phyloP scores from a whole-genome alignment of 495 filamentous ascomycete genomes.

The Platismatia glauca region DNA sequence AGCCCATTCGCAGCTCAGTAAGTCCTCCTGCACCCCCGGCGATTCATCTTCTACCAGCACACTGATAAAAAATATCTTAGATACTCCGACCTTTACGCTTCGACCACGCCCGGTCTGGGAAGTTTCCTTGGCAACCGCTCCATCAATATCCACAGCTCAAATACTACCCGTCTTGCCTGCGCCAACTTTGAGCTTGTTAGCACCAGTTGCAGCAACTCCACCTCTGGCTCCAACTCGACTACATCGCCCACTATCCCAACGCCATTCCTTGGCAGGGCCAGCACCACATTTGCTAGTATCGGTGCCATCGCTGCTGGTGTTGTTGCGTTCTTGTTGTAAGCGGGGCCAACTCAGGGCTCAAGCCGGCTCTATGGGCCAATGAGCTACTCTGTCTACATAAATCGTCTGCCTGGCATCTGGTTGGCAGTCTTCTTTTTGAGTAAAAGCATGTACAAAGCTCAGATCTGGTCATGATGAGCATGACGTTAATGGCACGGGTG shows the following conservation, averaged over 20 bases:
- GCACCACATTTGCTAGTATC: slow-evolving; percentile 17
- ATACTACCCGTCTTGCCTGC: slow-evolving; percentile 63
- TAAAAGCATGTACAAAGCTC: slow-evolving; percentile 1
- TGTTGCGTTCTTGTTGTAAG: slow-evolving; percentile 19
- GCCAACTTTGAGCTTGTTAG: slow-evolving; percentile 49
- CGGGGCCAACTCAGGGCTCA: not conserved
- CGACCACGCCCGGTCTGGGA: slow-evolving; percentile 44
- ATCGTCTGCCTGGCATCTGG: not conserved
- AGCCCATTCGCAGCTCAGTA: slow-evolving; percentile 13
- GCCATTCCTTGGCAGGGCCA: slow-evolving; percentile 21
- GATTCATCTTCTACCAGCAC: not conserved
- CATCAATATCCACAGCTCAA: slow-evolving; percentile 64
- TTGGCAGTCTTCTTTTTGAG: not conserved
- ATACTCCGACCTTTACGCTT: slow-evolving; percentile 62
- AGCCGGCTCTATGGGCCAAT: not conserved
- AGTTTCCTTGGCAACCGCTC: slow-evolving; percentile 75
- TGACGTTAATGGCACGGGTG: slow-evolving; percentile 7
- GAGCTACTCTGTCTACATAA: not conserved
- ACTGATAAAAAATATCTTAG: slow-evolving; percentile 31
- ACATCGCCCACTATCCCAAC: slow-evolving; percentile 1
- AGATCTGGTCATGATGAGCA: slow-evolving; percentile 8
- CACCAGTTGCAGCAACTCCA: slow-evolving; percentile 14
- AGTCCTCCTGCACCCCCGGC: not conserved
- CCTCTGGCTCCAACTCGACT: slow-evolving; percentile 5
- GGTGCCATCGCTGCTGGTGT: slow-evolving; percentile 20